Conservation (phyloP, 139 green algal species). For the Chlorella sp. region DNA sequence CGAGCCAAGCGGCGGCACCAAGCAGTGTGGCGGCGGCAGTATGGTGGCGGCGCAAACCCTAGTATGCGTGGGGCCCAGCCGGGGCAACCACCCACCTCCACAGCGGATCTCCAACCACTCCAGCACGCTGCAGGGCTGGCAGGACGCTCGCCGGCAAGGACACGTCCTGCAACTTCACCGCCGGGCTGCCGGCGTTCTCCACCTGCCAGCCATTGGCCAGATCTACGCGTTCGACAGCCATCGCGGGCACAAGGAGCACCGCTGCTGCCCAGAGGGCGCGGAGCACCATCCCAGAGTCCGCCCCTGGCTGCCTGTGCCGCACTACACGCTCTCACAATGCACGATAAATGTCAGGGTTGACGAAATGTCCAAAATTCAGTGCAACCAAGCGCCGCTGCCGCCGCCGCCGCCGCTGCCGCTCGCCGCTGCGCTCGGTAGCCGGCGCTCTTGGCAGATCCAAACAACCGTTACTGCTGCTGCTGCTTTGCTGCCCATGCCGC, state of each 20-base stretch:
- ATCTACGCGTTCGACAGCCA: not conserved
- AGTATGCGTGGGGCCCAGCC: too few species aligned
- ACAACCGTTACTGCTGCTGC: not conserved
- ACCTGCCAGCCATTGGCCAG: conserved; percentile 2
- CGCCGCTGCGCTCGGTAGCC: not conserved
- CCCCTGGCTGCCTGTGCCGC: too few species aligned
- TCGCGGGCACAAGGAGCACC: not conserved
- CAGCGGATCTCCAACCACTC: conserved; percentile 15
- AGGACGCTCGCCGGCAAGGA: not conserved
- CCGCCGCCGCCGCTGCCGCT: not conserved
- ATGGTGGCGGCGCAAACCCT: not conserved
- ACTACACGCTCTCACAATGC: too few species aligned
- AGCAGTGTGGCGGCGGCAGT: not conserved
- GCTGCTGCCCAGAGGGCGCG: too few species aligned
- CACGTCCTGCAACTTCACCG: not conserved
- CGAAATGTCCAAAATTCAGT: not conserved
- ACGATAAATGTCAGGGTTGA: not conserved
- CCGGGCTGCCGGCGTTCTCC: conserved; percentile 12
- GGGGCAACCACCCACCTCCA: not conserved
- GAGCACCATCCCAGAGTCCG: too few species aligned
- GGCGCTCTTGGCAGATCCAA: not conserved
- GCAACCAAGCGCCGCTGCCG: not conserved
- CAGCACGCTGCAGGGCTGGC: not conserved
- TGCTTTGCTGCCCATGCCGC: not conserved
- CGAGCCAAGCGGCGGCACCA: not conserved